Evolutionary conservation across 164 flowering plant species (phyloP).

Genomic region (Nelumbo lutea): DNA sequence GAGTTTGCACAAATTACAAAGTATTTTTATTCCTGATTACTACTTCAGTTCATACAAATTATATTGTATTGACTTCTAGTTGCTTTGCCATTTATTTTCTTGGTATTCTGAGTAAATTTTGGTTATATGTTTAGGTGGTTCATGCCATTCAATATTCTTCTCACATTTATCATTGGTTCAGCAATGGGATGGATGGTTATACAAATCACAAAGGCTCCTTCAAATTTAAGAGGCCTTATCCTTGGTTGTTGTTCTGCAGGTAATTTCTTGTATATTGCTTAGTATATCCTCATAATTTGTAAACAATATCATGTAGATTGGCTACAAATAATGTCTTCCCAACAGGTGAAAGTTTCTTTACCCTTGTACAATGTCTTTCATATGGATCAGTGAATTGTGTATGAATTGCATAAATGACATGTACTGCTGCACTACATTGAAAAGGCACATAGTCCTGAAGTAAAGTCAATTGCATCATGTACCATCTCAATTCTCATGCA

Average conservation of each 20-base stretch:
- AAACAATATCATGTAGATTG: too few relatives aligned
- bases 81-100: background rate
- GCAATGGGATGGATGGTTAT: slow-evolving; percentile 61
- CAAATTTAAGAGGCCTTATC: slow-evolving; percentile 61
- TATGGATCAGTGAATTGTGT: too few relatives aligned
- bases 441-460: too few relatives aligned
- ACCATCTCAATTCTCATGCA: too few relatives aligned
- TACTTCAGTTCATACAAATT: background rate
- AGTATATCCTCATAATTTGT: too few relatives aligned
- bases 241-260: slow-evolving; percentile 85
- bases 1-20: too few relatives aligned
- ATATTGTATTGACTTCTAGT: background rate
- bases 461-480: too few relatives aligned
- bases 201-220: slow-evolving; percentile 51
- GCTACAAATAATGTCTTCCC: background rate
- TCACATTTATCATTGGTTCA: slow-evolving; percentile 67
- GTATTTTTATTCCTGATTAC: background rate
- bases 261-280: slow-evolving; percentile 7
- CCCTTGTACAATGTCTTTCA: too few relatives aligned
- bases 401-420: too few relatives aligned
- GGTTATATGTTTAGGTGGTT: slow-evolving; percentile 61
- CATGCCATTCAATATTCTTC: slow-evolving; percentile 78
- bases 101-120: background rate
- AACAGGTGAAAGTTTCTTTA: background rate
- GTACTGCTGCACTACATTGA: too few relatives aligned